phyloP scores from a whole-genome alignment of 495 filamentous ascomycete genomes.

The Penicillium pancosmium region DNA sequence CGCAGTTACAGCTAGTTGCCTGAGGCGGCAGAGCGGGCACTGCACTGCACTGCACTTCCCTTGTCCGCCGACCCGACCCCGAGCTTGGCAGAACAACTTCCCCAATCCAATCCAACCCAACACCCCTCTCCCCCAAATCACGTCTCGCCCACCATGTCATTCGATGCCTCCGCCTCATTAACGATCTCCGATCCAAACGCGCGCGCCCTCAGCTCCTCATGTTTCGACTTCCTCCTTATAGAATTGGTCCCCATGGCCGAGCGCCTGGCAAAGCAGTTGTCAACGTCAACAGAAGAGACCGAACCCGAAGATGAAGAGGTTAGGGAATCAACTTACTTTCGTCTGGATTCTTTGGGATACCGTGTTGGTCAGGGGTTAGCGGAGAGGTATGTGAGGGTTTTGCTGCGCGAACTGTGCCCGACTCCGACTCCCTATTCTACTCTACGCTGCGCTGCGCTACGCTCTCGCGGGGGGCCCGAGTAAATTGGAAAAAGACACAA shows the following conservation, averaged over 20 bases:
- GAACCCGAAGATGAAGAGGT: conserved; percentile 73
- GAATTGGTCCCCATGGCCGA: conserved; percentile 96
- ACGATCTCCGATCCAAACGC: conserved; percentile 75
- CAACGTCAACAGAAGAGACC: conserved; percentile 27
- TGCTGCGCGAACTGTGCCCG: too few species aligned
- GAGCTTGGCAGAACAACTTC: conserved; percentile 11
- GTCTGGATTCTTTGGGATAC: conserved; percentile 87
- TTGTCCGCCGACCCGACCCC: too few species aligned
- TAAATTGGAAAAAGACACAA: conserved; percentile 25
- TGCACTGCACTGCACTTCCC: not conserved
- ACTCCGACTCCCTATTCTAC: too few species aligned
- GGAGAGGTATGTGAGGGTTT: conserved; percentile 63
- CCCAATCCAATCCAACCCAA: not conserved
- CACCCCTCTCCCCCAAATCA: not conserved
- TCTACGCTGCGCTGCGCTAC: too few species aligned
- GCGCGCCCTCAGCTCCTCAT: conserved; percentile 76
- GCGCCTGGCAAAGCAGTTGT: conserved; percentile 58
- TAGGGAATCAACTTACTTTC: conserved; percentile 78
- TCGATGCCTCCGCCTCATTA: conserved; percentile 70
- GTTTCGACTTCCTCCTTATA: conserved; percentile 90
- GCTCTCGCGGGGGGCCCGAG: too few species aligned
- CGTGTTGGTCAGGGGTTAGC: conserved; percentile 90
- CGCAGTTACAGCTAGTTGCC: not conserved
- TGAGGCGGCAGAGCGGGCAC: not conserved
- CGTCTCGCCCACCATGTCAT: conserved; percentile 61